A percentile compares a stretch with the other conserved stretches of the same genome.
Evolutionary conservation across 352 stramenopile species (phyloP).

Genomic region (Phytophthora fragariae): DNA sequence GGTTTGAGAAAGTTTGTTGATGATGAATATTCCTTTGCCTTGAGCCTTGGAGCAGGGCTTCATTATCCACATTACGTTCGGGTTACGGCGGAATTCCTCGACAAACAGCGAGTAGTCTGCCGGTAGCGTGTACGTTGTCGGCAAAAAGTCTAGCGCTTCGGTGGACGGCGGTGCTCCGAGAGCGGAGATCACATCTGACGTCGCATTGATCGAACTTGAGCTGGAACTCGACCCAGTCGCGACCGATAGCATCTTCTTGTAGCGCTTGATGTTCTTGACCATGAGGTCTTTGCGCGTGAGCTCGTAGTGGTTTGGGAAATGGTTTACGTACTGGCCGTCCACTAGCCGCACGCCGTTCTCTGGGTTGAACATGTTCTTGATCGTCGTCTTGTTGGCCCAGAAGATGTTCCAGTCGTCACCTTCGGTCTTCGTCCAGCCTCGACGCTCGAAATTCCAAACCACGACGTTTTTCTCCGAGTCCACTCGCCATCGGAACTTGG

Average conservation of each 20-base stretch:
- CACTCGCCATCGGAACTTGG: constrained; percentile 70
- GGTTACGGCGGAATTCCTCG: constrained; percentile 88
- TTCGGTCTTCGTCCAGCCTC: constrained; percentile 85
- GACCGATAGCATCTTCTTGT: constrained; percentile 59
- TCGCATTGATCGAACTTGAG: not conserved
- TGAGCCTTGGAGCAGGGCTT: constrained; percentile 92
- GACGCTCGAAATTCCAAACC: constrained; percentile 85
- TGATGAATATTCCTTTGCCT: constrained; percentile 94
- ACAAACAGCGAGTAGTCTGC: constrained; percentile 95
- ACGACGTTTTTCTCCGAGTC: constrained; percentile 86
- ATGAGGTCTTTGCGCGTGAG: constrained; percentile 94
- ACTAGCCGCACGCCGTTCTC: constrained; percentile 74
- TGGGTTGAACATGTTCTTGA: constrained; percentile 92
- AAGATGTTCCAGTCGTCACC: constrained; percentile 95
- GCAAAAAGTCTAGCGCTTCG: constrained; percentile 81
- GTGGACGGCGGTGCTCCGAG: not conserved
- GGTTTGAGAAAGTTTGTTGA: constrained; percentile 93
- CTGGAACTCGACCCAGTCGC: not conserved
- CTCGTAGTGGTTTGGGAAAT: constrained; percentile 93
- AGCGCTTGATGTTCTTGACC: constrained; percentile 95
- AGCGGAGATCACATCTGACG: not conserved
- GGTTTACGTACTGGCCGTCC: constrained; percentile 82
- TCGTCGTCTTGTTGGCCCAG: constrained; percentile 90
- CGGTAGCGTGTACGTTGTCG: constrained; percentile 93
- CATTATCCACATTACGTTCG: constrained; percentile 95